Evolutionary conservation across 371 early-diverging fungal genomes (phyloP), one percentile per base, ranked within the genome.

Genomic region (Dentiscutata heterogama): DNA sequence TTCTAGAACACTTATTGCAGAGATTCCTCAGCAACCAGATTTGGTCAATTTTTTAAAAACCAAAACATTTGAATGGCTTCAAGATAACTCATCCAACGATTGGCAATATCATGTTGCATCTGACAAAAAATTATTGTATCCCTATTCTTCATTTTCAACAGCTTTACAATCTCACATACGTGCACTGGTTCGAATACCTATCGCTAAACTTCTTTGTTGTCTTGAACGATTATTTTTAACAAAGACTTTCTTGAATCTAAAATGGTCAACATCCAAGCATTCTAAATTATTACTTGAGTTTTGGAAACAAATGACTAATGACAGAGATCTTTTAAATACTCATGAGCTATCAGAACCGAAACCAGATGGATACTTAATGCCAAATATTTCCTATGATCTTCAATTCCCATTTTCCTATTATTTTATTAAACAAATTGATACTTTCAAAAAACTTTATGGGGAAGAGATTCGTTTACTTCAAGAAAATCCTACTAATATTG

Each of bases 51-150:
- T 22, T 50, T 80, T 42, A 42, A 46, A 46, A 46, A 46, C 7
- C 11, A 46, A 11, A 46, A 46, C 46, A 8, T 8, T 82, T 16
- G 58, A 39, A 13, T 53, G 46, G 79, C 14, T 50, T 82, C 16
- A 61, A 82, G 31, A 51, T 29, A 73, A 53, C 18, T 31, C 80
- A 4, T 5, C 61, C 11, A 39, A 64, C 39, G 53, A 65, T 51
- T 82, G 82, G 82, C 82, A 82, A 68, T 82, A 39, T 27, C 68
- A 67, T 16, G 78, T 78, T 1, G 82, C 82, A 31, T 82, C 79
- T 2, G 53, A 67, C 20, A 82, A 78, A 67, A 50, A 70, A 53
- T 18, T 46, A n/a, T 60, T 82, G 5, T 78, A 82, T 58, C 68
- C 81, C 10, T 68, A 65, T 20, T 42, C 77, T 20, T 82, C 82